Evolutionary conservation across 441 rosid genomes (phyloP).

Genomic region (Manihot esculenta): DNA sequence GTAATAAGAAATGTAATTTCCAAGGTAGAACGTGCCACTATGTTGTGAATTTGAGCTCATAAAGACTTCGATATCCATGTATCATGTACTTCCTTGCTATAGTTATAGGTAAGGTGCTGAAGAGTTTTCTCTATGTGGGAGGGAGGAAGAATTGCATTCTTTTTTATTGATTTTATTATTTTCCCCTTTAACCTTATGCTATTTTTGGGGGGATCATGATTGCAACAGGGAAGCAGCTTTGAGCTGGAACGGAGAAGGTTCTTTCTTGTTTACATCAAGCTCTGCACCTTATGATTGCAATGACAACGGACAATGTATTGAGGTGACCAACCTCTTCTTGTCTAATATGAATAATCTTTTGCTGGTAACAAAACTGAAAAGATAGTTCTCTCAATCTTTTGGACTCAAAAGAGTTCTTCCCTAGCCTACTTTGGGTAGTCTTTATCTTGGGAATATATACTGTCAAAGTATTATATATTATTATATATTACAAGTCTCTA

Average conservation of each 20-base stretch:
- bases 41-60: background rate
- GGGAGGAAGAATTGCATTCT: background rate
- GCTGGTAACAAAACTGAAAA: background rate
- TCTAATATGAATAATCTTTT: conserved; percentile 20
- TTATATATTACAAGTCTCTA: conserved; percentile 3
- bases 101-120: background rate
- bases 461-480: background rate
- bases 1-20: background rate
- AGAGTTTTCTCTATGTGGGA: background rate
- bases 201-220: conserved; percentile 21
- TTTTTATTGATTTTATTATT: background rate
- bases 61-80: background rate
- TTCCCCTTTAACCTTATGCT: background rate
- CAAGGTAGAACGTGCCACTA: no score
- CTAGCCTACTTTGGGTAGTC: background rate
- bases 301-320: conserved; percentile 74
- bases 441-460: background rate
- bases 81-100: background rate
- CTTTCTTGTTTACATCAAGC: conserved; percentile 87
- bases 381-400: background rate
- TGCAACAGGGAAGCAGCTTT: conserved; percentile 64
- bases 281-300: conserved; percentile 75
- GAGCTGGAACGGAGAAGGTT: conserved; percentile 87
- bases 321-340: conserved; percentile 38
- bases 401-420: conserved; percentile 4